A percentile compares a stretch with the other conserved stretches of the same genome.
These are phyloP conservation scores for Sclerotinia minor DNA, from an alignment of 2,329 filamentous ascomycete genomes.

Conservation along the genomic window DNA sequence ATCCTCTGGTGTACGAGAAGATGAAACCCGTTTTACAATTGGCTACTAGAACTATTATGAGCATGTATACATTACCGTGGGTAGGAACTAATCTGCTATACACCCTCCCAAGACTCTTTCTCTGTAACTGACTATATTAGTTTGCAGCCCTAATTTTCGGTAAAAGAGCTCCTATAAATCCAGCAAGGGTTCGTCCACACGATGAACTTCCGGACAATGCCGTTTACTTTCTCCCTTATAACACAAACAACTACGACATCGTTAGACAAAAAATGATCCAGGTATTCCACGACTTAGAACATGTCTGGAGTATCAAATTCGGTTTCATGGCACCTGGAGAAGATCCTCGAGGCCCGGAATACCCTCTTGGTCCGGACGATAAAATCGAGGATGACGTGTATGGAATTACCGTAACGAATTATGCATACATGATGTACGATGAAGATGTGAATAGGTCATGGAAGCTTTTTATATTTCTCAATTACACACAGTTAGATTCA, in stretches of 20 bases:
- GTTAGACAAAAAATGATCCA: not conserved
- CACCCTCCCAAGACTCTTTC: accelerated
- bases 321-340: constrained; percentile 27
- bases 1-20: constrained; percentile 31
- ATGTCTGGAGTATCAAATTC: constrained; percentile 13
- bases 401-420: constrained; percentile 23
- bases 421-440: constrained; percentile 19
- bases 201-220: not conserved
- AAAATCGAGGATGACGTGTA: not conserved
- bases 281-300: not conserved
- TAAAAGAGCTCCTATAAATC: not conserved
- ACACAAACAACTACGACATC: not conserved
- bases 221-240: not conserved
- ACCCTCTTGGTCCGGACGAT: not conserved
- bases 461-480: constrained; percentile 26
- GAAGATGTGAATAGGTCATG: not conserved
- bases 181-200: not conserved
- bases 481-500: constrained; percentile 1
- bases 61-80: constrained; percentile 28
- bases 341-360: constrained; percentile 20
- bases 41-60: constrained; percentile 34
- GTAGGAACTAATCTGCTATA: constrained; percentile 19
- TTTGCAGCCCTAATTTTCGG: not conserved
- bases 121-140: not conserved
- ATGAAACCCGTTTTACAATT: constrained; percentile 35